Evolutionary conservation across 1,139 yeast genomes (phyloP), one percentile per base, ranked within the genome.

Genomic region (Suhomyces coccinellae): DNA sequence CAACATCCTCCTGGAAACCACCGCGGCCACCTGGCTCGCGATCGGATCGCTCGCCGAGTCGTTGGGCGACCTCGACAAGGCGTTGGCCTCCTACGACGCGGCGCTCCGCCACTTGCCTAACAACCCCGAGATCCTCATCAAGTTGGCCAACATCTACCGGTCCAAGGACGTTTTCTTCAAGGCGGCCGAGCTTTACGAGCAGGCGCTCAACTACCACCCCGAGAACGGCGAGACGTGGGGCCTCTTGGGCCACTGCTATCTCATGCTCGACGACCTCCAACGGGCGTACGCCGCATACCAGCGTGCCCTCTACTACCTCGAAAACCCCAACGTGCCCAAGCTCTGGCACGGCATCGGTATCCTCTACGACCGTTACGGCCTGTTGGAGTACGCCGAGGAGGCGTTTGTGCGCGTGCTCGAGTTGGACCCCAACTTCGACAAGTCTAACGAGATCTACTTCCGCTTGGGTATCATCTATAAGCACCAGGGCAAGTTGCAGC

Each of bases 341-440:
- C 79, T 91, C 56, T 93, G 99, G 98, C 97, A 93, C 65, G 99
- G 99, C 0, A 93, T 93, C 56, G 99, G 99, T 33, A 93, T 93
- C 50, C 74, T 93, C 50, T 93, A 93, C 65, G 99, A 93, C 65
- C 77, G 99, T 43, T 93, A 93, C 64, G 99, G 98, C 13, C 87
- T 96, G 8, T 73, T 91, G 55, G 98, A 91, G 66, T 93, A 91
- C 59, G 99, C 99, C 4, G 98, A 93, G 65, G 99, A 93, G 65
- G 98, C 99, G 4, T 93, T 93, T 69, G 95, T 95, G 32, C 83
- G 96, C 57, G 99, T 93, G 12, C 75, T 93, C 65, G 97, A 91
- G 62, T 80, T 93, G 73, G 98, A 93, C 66, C 96, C 97, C 35
- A 85, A 88, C 62, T 93, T 93, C 57, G 98, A 93, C 61, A 95